Percentiles rank a stretch among this genome's conserved stretches.
phyloP scores from a whole-genome alignment of 257 asterid genomes.

The Lycium ferocissimum region DNA sequence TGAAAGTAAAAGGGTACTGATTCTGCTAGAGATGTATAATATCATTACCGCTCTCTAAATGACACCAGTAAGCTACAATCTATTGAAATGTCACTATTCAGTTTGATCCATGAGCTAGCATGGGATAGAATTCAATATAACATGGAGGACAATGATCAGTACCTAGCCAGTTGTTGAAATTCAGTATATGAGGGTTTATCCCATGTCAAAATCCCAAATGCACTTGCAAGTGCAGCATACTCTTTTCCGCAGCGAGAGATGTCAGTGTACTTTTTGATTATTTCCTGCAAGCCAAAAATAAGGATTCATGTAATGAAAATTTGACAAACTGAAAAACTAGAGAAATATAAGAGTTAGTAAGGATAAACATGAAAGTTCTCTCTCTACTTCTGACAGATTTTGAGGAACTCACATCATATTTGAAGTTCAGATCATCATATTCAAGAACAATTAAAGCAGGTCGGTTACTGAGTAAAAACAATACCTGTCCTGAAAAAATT shows the following conservation, averaged over 20 bases:
- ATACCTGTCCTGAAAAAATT: background rate
- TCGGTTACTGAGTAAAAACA: background rate
- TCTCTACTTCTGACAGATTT: background rate
- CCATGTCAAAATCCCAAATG: slow-evolving; percentile 90
- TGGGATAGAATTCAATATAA: background rate
- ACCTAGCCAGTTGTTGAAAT: slow-evolving; percentile 77
- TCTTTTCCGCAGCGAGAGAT: slow-evolving; percentile 62
- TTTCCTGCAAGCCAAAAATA: slow-evolving; percentile 57
- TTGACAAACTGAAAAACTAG: background rate
- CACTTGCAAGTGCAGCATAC: slow-evolving; percentile 86
- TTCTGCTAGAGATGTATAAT: no score
- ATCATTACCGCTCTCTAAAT: background rate
- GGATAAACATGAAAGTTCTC: background rate
- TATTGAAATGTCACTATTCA: no score
- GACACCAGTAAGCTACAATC: background rate
- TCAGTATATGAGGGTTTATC: slow-evolving; percentile 78
- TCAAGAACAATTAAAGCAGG: background rate
- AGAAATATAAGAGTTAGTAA: background rate
- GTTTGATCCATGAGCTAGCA: no score
- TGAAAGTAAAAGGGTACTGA: background rate
- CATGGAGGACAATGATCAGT: background rate
- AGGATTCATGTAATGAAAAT: background rate
- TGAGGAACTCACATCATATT: background rate
- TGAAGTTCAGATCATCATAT: background rate
- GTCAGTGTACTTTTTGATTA: slow-evolving; percentile 70